Conservation (phyloP, 129 eudicot species). For the Pittosporum tobira region DNA sequence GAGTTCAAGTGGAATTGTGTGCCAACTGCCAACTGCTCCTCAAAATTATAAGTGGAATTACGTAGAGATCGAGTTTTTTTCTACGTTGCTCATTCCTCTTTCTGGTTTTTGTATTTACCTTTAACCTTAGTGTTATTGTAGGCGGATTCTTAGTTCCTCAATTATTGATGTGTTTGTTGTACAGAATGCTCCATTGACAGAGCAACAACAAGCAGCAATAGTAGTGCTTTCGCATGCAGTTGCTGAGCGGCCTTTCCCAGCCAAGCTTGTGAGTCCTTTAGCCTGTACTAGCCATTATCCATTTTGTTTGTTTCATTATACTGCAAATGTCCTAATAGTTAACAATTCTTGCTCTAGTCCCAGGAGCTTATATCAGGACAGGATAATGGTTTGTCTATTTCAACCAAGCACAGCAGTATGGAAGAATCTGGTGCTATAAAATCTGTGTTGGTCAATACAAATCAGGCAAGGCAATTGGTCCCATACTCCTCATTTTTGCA, state of each 20-base stretch:
- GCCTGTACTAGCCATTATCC: conserved; percentile 1
- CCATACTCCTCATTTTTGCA: conserved; percentile 9
- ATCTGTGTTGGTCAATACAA: conserved; percentile 78
- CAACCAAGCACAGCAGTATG: conserved; percentile 47
- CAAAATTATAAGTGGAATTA: too few species aligned
- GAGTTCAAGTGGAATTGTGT: too few species aligned
- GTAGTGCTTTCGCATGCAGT: conserved; percentile 85
- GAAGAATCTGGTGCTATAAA: conserved; percentile 66
- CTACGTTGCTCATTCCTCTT: too few species aligned
- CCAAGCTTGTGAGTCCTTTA: conserved; percentile 47
- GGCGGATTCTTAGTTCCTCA: conserved; percentile 10
- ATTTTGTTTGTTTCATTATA: neutral
- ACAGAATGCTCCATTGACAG: conserved; percentile 93
- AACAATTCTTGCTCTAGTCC: conserved; percentile 20
- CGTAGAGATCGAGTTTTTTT: too few species aligned
- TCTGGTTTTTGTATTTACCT: too few species aligned
- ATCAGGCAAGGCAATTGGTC: conserved; percentile 41
- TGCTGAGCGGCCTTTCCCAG: conserved; percentile 85
- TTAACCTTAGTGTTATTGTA: neutral
- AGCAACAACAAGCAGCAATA: conserved; percentile 93
- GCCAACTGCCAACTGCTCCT: too few species aligned
- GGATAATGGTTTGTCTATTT: conserved; percentile 48
- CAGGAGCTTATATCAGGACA: conserved; percentile 42
- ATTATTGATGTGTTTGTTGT: conserved; percentile 14
- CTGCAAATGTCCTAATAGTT: neutral